Evolutionary conservation across 805 yeast genomes (phyloP), one percentile per base, ranked within the genome.

Genomic region (Starmerella kuoi): DNA sequence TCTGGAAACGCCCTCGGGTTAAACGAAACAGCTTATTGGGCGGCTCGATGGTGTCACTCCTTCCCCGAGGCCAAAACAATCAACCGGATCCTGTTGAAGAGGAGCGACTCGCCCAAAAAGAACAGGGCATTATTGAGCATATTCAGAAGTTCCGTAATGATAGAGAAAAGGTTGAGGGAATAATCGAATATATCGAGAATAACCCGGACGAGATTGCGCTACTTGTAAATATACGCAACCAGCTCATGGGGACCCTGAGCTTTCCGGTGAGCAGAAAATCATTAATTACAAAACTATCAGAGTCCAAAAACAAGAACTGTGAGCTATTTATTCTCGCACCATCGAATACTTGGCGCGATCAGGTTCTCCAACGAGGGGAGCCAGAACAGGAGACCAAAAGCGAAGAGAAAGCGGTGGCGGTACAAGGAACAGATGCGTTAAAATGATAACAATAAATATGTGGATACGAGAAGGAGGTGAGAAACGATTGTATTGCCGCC

Each of bases 1-100:
- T 74, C 2, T 82, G 91, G 88, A 63, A 70, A 36, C 61, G 77
- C 35, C 50, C 60, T 18, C 48, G 60, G 12, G 28, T 41, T 18
- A 44, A 46, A 28, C 40, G 38, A 21, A n/a, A 27, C 27, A 31
- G 36, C 15, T 24, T 46, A n/a, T 5, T 9, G 24, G 9, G 22
- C 37, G 21, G 37, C 26, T 17, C 23, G 19, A 7, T 14, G 22
- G 33, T 14, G 33, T 31, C 33, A 9, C 33, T 15, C 15, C 28
- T 9, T 14, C 12, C 9, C 9, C 28, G 28, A 25, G 12, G 28
- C 9, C 28, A 14, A 9, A 18, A 9, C 12, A 11, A 12, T 11
- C 34, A 31, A 18, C 9, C 11, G 34, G 34, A 32, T 5, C 9
- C 35, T n/a, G 5, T 19, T 8, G 14, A 32, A 12, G 20, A 7